Evolutionary conservation across 2,329 filamentous ascomycete species (phyloP).

Genomic region (Penicillium psychrosexuale): DNA sequence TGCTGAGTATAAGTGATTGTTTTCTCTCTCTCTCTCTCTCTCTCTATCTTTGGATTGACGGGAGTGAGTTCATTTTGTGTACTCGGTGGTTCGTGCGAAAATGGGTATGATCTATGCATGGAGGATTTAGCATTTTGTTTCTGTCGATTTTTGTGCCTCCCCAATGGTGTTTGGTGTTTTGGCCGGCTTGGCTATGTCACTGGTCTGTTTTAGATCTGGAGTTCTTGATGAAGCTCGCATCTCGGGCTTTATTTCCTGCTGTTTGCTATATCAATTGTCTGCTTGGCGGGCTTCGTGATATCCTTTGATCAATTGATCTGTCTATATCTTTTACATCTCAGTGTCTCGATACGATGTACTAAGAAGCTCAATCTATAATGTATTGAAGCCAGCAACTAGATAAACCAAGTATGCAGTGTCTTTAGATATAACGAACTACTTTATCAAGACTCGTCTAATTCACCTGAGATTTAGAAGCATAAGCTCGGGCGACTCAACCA

Average conservation of each 20-base stretch:
- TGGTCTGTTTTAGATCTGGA: slow-evolving; percentile 7
- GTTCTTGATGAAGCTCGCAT: background rate
- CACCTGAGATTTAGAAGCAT: slow-evolving; percentile 83
- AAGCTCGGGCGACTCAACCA: slow-evolving; percentile 78
- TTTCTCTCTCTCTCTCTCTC: background rate
- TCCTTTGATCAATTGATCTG: background rate
- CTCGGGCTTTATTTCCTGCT: background rate
- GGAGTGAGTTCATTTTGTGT: background rate
- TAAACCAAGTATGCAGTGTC: background rate
- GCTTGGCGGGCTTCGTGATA: background rate
- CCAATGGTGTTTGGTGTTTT: slow-evolving; percentile 7
- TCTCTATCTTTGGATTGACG: background rate
- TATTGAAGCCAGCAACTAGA: background rate
- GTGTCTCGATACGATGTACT: background rate
- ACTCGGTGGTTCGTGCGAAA: background rate
- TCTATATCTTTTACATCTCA: background rate
- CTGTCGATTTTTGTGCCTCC: background rate
- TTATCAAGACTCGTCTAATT: slow-evolving; percentile 13
- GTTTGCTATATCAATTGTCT: slow-evolving; percentile 1
- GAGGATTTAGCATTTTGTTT: slow-evolving; percentile 10
- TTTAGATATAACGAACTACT: background rate
- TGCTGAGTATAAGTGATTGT: slow-evolving; percentile 38
- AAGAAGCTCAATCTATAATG: background rate
- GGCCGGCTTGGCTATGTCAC: background rate
- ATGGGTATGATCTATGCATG: slow-evolving; percentile 8